A percentile compares a stretch with the other conserved stretches of the same genome.
phyloP scores from a whole-genome alignment of 2,329 filamentous ascomycete genomes.

The Ophiostoma fasciatum region DNA sequence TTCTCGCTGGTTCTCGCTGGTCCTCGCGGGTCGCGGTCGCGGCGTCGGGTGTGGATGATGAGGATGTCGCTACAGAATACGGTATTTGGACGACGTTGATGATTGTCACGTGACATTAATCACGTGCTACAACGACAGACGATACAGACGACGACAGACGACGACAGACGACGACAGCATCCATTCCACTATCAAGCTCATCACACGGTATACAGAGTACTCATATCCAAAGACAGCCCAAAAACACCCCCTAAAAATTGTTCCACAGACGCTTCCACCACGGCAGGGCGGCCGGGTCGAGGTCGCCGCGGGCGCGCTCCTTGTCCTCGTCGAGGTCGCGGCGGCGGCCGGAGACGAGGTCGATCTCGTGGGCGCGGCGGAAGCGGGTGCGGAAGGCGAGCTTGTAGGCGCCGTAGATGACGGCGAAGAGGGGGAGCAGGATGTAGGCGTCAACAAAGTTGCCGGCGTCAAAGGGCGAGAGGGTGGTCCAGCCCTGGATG shows the following conservation, averaged over 20 bases:
- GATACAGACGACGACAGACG: too few species aligned
- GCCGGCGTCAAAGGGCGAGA: slow-evolving; percentile 41
- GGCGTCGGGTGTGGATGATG: too few species aligned
- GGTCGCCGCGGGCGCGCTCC: slow-evolving; percentile 17
- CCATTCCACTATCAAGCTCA: too few species aligned
- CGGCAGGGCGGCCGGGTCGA: slow-evolving; percentile 14
- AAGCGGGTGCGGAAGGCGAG: slow-evolving; percentile 35
- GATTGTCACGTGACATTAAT: too few species aligned
- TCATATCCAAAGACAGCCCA: too few species aligned
- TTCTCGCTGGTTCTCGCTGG: too few species aligned
- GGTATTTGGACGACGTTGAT: too few species aligned
- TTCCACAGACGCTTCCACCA: slow-evolving; percentile 30
- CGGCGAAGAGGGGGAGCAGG: slow-evolving; percentile 40
- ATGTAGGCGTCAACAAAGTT: slow-evolving; percentile 52
- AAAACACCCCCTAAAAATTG: slow-evolving; percentile 24
- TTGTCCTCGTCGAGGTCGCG: slow-evolving; percentile 35
- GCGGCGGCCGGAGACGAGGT: slow-evolving; percentile 23
- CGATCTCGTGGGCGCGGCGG: slow-evolving; percentile 17
- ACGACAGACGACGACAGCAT: too few species aligned
- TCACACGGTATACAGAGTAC: too few species aligned
- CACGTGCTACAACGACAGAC: too few species aligned
- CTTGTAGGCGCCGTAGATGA: slow-evolving; percentile 43
- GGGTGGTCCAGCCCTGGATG: slow-evolving; percentile 45
- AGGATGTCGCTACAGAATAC: too few species aligned
- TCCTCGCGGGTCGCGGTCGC: too few species aligned